A percentile compares a stretch with the other conserved stretches of the same genome.
phyloP scores from a whole-genome alignment of 2,329 filamentous ascomycete genomes.

The Aspergillus sp. region DNA sequence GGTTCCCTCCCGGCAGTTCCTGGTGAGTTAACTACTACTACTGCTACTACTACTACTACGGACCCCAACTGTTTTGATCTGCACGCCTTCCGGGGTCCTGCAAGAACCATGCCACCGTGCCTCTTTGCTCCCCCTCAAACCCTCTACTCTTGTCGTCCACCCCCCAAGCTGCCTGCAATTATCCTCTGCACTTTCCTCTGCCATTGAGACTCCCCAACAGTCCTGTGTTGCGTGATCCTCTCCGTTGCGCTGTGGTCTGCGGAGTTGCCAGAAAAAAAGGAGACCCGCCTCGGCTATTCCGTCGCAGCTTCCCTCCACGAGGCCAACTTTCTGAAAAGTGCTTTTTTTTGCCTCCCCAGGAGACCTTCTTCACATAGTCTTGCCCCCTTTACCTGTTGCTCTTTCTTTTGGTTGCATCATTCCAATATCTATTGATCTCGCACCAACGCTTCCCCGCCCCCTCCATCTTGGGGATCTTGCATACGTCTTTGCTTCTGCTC shows the following conservation, averaged over 20 bases:
- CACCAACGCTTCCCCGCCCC: not conserved
- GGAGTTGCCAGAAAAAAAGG: conserved; percentile 9
- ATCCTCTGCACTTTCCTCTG: not conserved
- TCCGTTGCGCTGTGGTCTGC: not conserved
- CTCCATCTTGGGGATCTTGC: conserved; percentile 1
- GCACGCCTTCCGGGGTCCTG: not conserved
- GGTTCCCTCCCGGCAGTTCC: not conserved
- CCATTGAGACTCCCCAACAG: not conserved
- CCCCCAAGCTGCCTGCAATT: not conserved
- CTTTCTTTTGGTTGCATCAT: not conserved
- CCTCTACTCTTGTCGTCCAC: not conserved
- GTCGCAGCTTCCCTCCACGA: conserved; percentile 8
- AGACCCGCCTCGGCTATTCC: conserved; percentile 10
- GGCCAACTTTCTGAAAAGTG: not conserved
- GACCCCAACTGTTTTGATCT: conserved; percentile 6
- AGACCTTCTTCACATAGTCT: not conserved
- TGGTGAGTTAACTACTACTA: not conserved
- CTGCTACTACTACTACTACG: too few species aligned
- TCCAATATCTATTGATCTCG: not conserved
- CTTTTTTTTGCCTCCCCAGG: not conserved
- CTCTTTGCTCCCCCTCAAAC: not conserved
- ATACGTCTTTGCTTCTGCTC: conserved; percentile 4
- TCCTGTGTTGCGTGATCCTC: not conserved
- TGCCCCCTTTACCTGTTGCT: not conserved
- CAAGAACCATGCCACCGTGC: conserved; percentile 3